Base-by-base conservation (phyloP, 352 stramenopile genomes). In the Phytophthora sp. region DNA sequence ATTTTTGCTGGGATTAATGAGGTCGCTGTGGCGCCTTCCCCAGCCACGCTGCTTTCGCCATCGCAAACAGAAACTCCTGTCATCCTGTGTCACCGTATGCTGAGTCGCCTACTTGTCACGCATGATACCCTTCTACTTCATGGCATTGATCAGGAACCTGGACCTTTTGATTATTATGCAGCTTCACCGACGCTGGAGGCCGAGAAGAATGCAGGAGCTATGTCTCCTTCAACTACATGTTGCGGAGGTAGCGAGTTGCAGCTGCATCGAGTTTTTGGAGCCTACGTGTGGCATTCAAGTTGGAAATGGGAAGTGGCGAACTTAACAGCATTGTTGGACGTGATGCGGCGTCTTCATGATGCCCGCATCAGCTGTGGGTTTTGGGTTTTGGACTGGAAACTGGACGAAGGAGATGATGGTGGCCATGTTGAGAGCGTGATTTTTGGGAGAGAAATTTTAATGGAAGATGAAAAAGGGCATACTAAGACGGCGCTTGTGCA, bases 211-310 rank as follows among this genome's bases (percentile, higher is more conserved):
- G 27, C 69, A 44, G 64, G 60, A 13, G 66, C 49, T 11, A 74
- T 84, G 24, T 51, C 71, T 24, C 56, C 64, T 26, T 71, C 86
- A 33, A 86, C 49, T 44, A 74, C 68, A 24, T 96, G 88, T 47
- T 96, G 88, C 39, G 86, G 84, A 7, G 88, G 88, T 26, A 93
- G 80, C 67, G 86, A 94, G 27, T 49, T 96, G 12, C 78, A 86
- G 52, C 56, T 91, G 18, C 79, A 79, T 21, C 88, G 78, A 62
- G 85, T 95, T 4, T 96, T 95, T 67, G 85, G 86, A 24, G 79
- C 88, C 3, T 95, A 94, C 45, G 91, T 96, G 70, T 96, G 88
- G 88, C 85, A 94, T 61, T 89, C 84, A 13, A 93, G 82, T 53
- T 96, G 86, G 87, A 81, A 82, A 41, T 96, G 88, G 88, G 74